Conservation (phyloP, 805 yeast species). For the Saccharomycopsis sp. region DNA sequence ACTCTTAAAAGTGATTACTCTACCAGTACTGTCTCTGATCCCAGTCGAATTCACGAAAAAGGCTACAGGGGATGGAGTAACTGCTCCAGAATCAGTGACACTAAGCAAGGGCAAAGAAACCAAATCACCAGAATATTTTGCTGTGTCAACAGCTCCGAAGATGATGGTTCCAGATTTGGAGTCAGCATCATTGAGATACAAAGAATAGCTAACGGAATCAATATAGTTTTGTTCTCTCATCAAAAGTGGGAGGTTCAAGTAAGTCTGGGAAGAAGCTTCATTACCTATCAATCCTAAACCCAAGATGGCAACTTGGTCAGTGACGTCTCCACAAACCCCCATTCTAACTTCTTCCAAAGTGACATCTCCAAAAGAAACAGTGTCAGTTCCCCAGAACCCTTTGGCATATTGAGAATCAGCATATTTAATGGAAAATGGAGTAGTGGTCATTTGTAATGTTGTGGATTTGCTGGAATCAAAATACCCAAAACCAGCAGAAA, state of each 20-base stretch:
- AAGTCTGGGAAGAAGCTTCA: conserved; percentile 29
- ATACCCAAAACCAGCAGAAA: conserved; percentile 23
- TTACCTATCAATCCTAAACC: conserved; percentile 16
- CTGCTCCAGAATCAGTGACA: conserved; percentile 23
- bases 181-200: conserved; percentile 6
- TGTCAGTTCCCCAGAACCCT: conserved; percentile 35
- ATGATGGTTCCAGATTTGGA: conserved; percentile 9
- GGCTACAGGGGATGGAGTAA: conserved; percentile 20
- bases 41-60: conserved; percentile 22
- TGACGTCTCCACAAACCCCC: conserved; percentile 12
- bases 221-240: conserved; percentile 29
- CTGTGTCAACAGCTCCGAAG: conserved; percentile 14
- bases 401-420: conserved; percentile 39
- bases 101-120: conserved; percentile 4
- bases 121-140: conserved; percentile 8
- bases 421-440: conserved; percentile 31
- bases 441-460: conserved; percentile 25
- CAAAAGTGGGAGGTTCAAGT: conserved; percentile 23
- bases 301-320: conserved; percentile 36
- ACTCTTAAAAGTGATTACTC: conserved; percentile 19
- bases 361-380: conserved; percentile 15
- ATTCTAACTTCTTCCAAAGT: conserved; percentile 15
- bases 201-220: conserved; percentile 6
- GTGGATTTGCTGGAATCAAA: conserved; percentile 26
- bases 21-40: neutral